A percentile compares a stretch with the other conserved stretches of the same genome.
Evolutionary conservation across 2,329 filamentous ascomycete genomes (phyloP).

Genomic region (Fusarium chuoi): DNA sequence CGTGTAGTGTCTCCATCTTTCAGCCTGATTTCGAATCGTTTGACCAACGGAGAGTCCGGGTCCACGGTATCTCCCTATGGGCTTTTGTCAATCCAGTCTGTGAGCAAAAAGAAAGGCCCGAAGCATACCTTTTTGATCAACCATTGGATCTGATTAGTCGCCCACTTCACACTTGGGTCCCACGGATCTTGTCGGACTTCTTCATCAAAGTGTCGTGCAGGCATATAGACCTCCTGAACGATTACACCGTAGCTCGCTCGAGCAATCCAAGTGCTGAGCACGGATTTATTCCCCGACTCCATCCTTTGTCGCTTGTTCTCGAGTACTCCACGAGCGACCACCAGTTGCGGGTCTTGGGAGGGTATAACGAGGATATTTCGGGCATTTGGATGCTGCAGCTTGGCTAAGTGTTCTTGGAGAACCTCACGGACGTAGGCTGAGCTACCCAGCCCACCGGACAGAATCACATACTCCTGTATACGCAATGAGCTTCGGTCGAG

Average conservation of each 20-base stretch:
- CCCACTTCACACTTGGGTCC: constrained; percentile 30
- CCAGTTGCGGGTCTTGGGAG: constrained; percentile 28
- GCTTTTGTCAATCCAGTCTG: background rate
- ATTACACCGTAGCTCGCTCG: constrained; percentile 39
- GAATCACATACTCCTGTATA: constrained; percentile 53
- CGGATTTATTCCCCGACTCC: constrained; percentile 20
- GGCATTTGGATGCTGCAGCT: constrained; percentile 47
- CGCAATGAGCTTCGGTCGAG: background rate
- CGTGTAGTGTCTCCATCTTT: constrained; percentile 47
- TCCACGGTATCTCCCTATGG: constrained; percentile 52
- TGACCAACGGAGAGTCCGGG: constrained; percentile 48
- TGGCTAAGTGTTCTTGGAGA: constrained; percentile 51
- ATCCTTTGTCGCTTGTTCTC: constrained; percentile 29
- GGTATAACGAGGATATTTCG: constrained; percentile 22
- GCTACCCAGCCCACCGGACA: constrained; percentile 59
- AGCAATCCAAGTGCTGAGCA: constrained; percentile 32
- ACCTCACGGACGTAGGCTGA: constrained; percentile 58
- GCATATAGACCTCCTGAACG: constrained; percentile 33
- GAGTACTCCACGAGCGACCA: constrained; percentile 27
- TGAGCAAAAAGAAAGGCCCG: background rate
- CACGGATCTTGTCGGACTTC: constrained; percentile 29
- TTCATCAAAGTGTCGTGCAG: constrained; percentile 30
- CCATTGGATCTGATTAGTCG: constrained; percentile 40
- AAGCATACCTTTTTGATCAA: constrained; percentile 32
- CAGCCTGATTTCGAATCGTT: constrained; percentile 49